Evolutionary conservation across 352 stramenopile genomes (phyloP).

Genomic region (Albugo laibachii): DNA sequence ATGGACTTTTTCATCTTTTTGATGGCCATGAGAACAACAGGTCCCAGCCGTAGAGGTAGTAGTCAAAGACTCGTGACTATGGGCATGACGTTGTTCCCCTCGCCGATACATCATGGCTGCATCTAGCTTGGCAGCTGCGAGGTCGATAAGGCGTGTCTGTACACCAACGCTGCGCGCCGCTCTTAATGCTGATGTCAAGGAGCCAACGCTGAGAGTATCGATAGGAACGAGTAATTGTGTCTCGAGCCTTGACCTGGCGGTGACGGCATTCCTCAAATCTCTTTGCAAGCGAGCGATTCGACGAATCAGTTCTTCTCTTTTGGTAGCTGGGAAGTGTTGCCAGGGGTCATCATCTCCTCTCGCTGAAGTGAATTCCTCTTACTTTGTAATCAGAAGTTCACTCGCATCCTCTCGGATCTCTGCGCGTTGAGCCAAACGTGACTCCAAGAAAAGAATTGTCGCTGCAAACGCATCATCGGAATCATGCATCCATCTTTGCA

Average conservation of each 20-base stretch:
- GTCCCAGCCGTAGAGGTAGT: too few species aligned
- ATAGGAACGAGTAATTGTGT: conserved; percentile 18
- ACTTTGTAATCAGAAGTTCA: conserved; percentile 23
- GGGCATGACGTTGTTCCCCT: too few species aligned
- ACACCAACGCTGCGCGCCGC: conserved; percentile 32
- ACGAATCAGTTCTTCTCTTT: conserved; percentile 18
- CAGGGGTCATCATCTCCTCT: background rate
- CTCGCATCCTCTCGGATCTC: conserved; percentile 42
- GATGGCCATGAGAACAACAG: too few species aligned
- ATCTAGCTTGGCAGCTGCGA: too few species aligned
- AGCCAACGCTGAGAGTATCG: conserved; percentile 22
- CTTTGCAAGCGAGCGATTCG: conserved; percentile 23
- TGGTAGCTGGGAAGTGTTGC: conserved; percentile 7
- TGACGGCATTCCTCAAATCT: conserved; percentile 23
- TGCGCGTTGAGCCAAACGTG: conserved; percentile 20
- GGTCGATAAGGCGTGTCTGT: conserved; percentile 17
- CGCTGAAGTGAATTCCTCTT: conserved; percentile 18
- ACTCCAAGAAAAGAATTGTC: conserved; percentile 30
- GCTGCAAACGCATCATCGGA: conserved; percentile 21
- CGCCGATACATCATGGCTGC: too few species aligned
- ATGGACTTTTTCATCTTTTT: too few species aligned
- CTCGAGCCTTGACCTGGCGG: conserved; percentile 23
- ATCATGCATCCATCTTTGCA: too few species aligned
- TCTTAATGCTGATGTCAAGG: conserved; percentile 32
- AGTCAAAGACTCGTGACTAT: too few species aligned